Evolutionary conservation across 805 yeast species (phyloP), one percentile per base, ranked within the genome.

Genomic region (Yamadazyma olivae): DNA sequence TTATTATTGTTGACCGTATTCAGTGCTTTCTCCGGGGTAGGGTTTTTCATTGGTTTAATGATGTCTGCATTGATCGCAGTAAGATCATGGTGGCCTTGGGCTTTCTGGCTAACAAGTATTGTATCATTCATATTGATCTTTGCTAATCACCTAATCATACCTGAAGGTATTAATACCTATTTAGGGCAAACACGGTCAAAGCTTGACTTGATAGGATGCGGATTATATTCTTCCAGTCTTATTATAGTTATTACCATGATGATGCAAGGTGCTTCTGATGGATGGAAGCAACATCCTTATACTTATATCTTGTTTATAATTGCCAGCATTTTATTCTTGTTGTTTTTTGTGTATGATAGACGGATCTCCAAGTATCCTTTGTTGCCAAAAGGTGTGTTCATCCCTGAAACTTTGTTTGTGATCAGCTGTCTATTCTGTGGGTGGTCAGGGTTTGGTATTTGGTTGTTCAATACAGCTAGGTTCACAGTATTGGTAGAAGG

Each of bases 381-480:
- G 15, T 50, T 81, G 2, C 88, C 88, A 1, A 45, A 56, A 3
- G 64, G 60, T 4, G 70, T 71, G 0, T 59, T 79, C 50, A 62
- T 62, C 33, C 46, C 62, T 3, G 68, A 73, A 21, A 66, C 72
- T 14, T 61, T 70, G 0, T 56, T 77, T 42, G 73, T 80, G 2
- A 56, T 83, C 20, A 53, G 56, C 1, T 69, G 78, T 32, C 59
- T 81, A 20, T 70, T 74, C 2, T 61, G 77, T 3, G 90, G 90
- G 0, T 84, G 91, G 91, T 79, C 85, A 3, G 71, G 83, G 30
- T 84, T 83, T 58, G 89, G 91, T 2, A 65, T 81, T 15, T 82
- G 83, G 79, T 55, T 79, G 4, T 81, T 66, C 49, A 82, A 80
- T 56, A 67, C 70, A 34, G 76, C 74, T 64, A 63, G 73, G 26